phyloP scores from a whole-genome alignment of 2,329 filamentous ascomycete genomes.

The Helotiales sp. region DNA sequence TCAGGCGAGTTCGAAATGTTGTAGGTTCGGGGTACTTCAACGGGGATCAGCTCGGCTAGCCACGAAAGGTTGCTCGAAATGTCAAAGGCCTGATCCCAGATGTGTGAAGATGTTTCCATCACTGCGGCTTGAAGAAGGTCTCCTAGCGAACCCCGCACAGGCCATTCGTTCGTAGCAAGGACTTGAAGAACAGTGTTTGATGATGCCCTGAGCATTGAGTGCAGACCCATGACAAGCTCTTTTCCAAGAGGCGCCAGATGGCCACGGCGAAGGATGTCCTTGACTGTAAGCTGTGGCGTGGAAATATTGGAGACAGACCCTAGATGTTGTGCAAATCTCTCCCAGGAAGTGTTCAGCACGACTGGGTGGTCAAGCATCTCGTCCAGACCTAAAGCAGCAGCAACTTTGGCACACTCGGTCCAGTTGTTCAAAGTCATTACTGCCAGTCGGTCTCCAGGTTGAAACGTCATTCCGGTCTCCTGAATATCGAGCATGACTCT shows the following conservation, averaged over 20 bases:
- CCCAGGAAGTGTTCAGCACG: constrained; percentile 49
- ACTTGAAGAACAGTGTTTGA: constrained; percentile 56
- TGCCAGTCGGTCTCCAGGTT: constrained; percentile 57
- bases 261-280: constrained; percentile 56
- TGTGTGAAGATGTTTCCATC: constrained; percentile 51
- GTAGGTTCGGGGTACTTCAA: constrained; percentile 59
- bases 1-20: constrained; percentile 57
- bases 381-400: constrained; percentile 55
- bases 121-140: constrained; percentile 56
- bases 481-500: constrained; percentile 57
- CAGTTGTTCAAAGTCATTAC: constrained; percentile 61
- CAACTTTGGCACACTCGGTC: constrained; percentile 60
- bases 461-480: constrained; percentile 58
- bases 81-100: constrained; percentile 58
- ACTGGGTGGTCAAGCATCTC: constrained; percentile 51
- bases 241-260: constrained; percentile 58
- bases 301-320: constrained; percentile 45
- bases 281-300: constrained; percentile 48
- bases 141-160: constrained; percentile 55
- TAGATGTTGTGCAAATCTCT: constrained; percentile 54
- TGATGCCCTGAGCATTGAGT: constrained; percentile 54
- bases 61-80: constrained; percentile 48
- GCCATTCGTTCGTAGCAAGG: constrained; percentile 56
- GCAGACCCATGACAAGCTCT: constrained; percentile 54
- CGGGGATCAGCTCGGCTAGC: constrained; percentile 52